Evolutionary conservation across 805 yeast genomes (phyloP).

Genomic region (Ogataea philodendri): DNA sequence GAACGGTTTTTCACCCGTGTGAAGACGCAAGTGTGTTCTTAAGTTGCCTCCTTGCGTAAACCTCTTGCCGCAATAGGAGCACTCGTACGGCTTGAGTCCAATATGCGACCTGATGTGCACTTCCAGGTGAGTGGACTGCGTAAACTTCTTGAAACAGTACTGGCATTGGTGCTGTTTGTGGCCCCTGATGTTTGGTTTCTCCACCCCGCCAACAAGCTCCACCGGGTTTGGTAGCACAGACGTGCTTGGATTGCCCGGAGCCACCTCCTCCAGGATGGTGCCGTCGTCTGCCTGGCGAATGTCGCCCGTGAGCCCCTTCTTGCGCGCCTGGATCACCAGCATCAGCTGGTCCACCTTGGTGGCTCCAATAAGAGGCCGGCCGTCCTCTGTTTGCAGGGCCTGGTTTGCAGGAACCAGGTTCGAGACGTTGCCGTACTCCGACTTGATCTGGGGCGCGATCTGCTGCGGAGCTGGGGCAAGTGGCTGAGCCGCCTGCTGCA

Average conservation of each 20-base stretch:
- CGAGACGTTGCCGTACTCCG: constrained; percentile 10
- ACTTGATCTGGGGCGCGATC: constrained; percentile 10
- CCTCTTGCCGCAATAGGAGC: constrained; percentile 73
- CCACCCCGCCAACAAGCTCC: constrained; percentile 77
- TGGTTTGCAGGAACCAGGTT: constrained; percentile 47
- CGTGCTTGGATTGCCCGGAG: constrained; percentile 21
- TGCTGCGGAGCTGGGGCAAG: constrained; percentile 1
- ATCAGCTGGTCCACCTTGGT: constrained; percentile 89
- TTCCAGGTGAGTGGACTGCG: constrained; percentile 88
- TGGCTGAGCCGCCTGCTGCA: constrained; percentile 2
- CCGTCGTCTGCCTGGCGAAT: constrained; percentile 71
- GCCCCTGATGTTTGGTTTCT: constrained; percentile 48
- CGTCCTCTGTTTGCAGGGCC: constrained; percentile 52
- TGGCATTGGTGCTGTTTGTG: constrained; percentile 66
- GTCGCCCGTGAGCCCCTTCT: constrained; percentile 65
- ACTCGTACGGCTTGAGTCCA: constrained; percentile 80
- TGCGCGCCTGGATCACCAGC: constrained; percentile 87
- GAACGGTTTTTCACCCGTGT: constrained; percentile 92
- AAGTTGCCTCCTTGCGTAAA: constrained; percentile 91
- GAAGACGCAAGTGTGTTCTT: constrained; percentile 79
- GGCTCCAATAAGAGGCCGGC: constrained; percentile 73
- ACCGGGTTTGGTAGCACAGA: constrained; percentile 56
- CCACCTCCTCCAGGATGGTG: constrained; percentile 50
- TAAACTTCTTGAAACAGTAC: constrained; percentile 75
- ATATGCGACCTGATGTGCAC: constrained; percentile 87